A percentile compares a stretch with the other conserved stretches of the same genome.
phyloP scores from a whole-genome alignment of 768 basidiomycete genomes.

The Mycena polygramma region DNA sequence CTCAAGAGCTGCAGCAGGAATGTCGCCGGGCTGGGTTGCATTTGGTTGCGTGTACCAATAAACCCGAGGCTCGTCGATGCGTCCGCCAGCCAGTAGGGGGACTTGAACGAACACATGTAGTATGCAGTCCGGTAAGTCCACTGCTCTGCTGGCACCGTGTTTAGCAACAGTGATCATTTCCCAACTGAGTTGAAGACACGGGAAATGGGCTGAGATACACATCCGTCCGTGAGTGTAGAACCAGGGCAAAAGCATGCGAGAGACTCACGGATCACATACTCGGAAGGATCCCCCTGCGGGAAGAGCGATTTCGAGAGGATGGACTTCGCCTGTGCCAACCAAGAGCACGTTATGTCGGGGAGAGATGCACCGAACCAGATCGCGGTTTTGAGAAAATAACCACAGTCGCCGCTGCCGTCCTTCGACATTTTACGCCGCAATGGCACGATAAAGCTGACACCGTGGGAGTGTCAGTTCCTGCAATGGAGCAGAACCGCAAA shows the following conservation, averaged over 20 bases:
- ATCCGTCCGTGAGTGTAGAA: neutral
- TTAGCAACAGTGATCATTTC: no score
- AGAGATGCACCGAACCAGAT: neutral
- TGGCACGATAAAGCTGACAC: no score
- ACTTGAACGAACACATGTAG: slow-evolving; percentile 15
- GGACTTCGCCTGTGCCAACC: neutral
- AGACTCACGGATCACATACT: neutral
- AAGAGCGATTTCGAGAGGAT: neutral
- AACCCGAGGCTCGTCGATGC: neutral
- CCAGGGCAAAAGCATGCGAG: neutral
- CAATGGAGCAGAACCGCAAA: no score
- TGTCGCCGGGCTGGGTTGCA: neutral
- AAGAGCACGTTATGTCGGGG: neutral
- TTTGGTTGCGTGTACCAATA: slow-evolving; percentile 9
- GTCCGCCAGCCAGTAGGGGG: neutral
- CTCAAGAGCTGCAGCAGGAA: neutral
- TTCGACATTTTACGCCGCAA: no score
- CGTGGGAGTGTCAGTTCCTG: no score
- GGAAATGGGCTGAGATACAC: neutral
- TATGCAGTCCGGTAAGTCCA: neutral
- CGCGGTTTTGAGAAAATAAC: neutral
- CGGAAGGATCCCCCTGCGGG: neutral
- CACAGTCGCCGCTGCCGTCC: neutral
- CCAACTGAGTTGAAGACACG: neutral
- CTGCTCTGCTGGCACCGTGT: neutral